Evolutionary conservation across 2,329 filamentous ascomycete genomes (phyloP).

Genomic region (Hypoxylon sp.): DNA sequence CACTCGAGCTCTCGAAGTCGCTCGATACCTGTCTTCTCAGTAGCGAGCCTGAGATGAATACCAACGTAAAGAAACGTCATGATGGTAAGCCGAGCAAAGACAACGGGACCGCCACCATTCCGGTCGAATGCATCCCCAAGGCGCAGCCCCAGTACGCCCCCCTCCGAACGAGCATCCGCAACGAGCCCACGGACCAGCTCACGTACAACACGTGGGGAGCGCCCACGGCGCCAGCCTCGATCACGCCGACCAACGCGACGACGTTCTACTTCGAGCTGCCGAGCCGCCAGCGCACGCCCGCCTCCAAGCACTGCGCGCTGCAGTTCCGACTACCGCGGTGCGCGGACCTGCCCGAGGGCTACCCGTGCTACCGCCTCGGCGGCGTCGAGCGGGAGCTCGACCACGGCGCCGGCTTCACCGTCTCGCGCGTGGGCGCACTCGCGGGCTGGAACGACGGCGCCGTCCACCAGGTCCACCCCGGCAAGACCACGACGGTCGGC

Average conservation of each 20-base stretch:
- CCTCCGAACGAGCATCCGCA: neutral
- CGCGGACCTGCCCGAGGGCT: conserved; percentile 46
- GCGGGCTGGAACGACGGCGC: neutral
- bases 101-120: neutral
- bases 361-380: conserved; percentile 51
- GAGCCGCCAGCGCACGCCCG: conserved; percentile 39
- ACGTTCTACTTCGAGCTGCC: conserved; percentile 46
- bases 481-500: neutral
- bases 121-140: conserved; percentile 25
- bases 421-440: neutral
- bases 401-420: conserved; percentile 47
- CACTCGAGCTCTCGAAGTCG: conserved; percentile 40
- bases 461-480: neutral
- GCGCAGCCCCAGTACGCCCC: conserved; percentile 46
- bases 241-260: conserved; percentile 43
- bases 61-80: conserved; percentile 1
- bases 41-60: neutral
- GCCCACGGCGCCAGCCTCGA: conserved; percentile 36
- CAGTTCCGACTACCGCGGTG: conserved; percentile 52
- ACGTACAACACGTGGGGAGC: conserved; percentile 36
- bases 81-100: conserved; percentile 7
- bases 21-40: conserved; percentile 35
- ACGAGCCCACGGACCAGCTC: neutral
- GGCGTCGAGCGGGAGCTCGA: conserved; percentile 49
- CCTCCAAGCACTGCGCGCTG: conserved; percentile 45